phyloP scores from a whole-genome alignment of 768 basidiomycete genomes.

The Kwoniella heveanensis region DNA sequence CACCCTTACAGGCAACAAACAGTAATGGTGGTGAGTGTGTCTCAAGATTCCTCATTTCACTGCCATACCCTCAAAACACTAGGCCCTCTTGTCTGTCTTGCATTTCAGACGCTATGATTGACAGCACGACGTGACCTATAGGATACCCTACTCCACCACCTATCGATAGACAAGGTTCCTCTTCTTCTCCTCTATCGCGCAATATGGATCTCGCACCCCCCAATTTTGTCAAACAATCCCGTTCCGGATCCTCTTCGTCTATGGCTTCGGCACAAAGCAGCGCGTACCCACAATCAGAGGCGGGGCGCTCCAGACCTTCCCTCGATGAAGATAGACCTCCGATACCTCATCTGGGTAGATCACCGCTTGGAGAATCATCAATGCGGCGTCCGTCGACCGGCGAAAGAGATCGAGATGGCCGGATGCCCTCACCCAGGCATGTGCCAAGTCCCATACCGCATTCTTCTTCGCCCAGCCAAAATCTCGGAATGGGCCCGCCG shows the following conservation, averaged over 20 bases:
- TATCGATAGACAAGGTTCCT: slow-evolving; percentile 19
- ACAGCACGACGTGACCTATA: too few relatives aligned
- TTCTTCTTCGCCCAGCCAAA: not conserved
- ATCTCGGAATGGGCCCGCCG: slow-evolving; percentile 11
- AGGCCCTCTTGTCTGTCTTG: too few relatives aligned
- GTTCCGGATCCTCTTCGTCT: slow-evolving; percentile 45
- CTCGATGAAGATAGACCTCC: slow-evolving; percentile 34
- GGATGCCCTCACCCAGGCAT: slow-evolving; percentile 18
- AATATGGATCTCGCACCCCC: slow-evolving; percentile 36
- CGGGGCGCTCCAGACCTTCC: slow-evolving; percentile 22
- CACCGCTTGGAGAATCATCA: slow-evolving; percentile 29
- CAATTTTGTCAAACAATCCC: slow-evolving; percentile 18
- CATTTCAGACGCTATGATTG: too few relatives aligned
- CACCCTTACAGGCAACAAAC: slow-evolving; percentile 1
- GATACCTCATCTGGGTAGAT: slow-evolving; percentile 20
- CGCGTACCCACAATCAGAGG: slow-evolving; percentile 24
- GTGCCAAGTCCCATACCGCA: not conserved
- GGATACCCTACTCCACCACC: slow-evolving; percentile 10
- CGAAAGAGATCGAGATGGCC: not conserved
- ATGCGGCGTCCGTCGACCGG: slow-evolving; percentile 16
- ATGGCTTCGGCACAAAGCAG: slow-evolving; percentile 32
- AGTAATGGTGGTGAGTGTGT: slow-evolving; percentile 17
- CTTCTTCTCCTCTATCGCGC: slow-evolving; percentile 24
- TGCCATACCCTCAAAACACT: not conserved
- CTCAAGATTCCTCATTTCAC: not conserved